Evolutionary conservation across 768 basidiomycete genomes (phyloP), one percentile per base, ranked within the genome.

Genomic region (Xerocomus brunneocitrinus): DNA sequence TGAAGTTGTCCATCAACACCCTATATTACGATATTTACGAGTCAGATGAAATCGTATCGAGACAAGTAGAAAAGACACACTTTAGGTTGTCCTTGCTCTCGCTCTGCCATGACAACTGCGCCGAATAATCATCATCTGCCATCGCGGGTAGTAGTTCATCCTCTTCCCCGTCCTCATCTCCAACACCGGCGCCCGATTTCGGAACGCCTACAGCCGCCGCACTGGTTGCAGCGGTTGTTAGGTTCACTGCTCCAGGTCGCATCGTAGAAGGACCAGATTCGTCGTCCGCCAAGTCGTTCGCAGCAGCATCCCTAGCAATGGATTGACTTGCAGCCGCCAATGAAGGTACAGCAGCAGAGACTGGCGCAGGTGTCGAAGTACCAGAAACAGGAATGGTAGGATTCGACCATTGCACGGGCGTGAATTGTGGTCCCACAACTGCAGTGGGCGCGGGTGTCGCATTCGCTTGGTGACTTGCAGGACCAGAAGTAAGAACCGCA

Each of bases 91-190:
- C 89, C 60, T 91, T 91, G 42, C 89, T 89, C 73, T 91, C 89
- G 57, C 87, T 90, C 71, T 91, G 85, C 82, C 84, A 91, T 4
- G 84, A 85, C 50, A 85, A 66, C 61, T 91, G 90, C 2, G 88
- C 87, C 10, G 89, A 89, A 67, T 90, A 91, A 58, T 91, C 90
- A 56, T 91, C 90, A 56, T 92, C 90, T 2, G 89, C 89, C 89
- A 91, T 91, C 8, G 86, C 87, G 41, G 88, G 87, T 32, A 90
- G 65, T 40, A 89, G 66, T 58, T 91, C 88, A 53, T 91, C 89
- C 47, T 91, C 89, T 53, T 85, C 89, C 0, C 71, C 87, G n/a
- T 86, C 79, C 45, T 78, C 79, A 32, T 76, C 64, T 36, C 54
- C 66, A 8, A 44, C 56, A 16, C 47, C 45, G 1, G 55, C 22